A percentile compares a stretch with the other conserved stretches of the same genome.
phyloP scores from a whole-genome alignment of 495 filamentous ascomycete species.

The Entonaema liquescens region DNA sequence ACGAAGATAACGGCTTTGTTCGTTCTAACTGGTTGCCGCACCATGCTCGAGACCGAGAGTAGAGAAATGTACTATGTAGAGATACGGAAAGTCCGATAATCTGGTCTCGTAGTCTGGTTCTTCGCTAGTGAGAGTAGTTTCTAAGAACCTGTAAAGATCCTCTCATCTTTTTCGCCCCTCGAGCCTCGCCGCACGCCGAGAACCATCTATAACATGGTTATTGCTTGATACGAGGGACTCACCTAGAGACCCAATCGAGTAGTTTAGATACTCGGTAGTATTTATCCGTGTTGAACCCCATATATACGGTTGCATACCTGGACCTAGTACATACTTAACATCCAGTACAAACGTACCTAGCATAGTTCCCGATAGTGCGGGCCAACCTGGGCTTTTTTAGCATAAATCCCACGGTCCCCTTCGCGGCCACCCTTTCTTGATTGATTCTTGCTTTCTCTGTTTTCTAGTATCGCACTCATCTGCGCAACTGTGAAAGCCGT shows the following conservation, averaged over 20 bases:
- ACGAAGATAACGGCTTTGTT: conserved; percentile 29
- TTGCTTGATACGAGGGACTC: conserved; percentile 30
- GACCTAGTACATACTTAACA: background rate
- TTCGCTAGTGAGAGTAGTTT: conserved; percentile 17
- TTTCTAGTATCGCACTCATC: conserved; percentile 15
- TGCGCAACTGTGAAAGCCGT: conserved; percentile 15
- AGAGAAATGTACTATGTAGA: conserved; percentile 1
- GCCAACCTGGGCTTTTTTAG: conserved; percentile 25
- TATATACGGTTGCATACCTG: background rate
- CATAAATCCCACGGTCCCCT: conserved; percentile 38
- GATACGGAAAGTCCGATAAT: conserved; percentile 35
- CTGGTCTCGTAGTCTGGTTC: conserved; percentile 9
- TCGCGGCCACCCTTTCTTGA: conserved; percentile 18
- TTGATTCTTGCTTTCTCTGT: conserved; percentile 22
- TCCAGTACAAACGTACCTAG: background rate
- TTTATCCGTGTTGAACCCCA: conserved; percentile 25
- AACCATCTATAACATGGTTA: conserved; percentile 10
- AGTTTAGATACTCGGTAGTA: conserved; percentile 22
- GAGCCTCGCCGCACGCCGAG: conserved; percentile 21
- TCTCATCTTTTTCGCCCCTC: conserved; percentile 20
- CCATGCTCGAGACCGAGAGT: conserved; percentile 27
- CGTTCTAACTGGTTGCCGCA: conserved; percentile 25
- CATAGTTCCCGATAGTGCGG: background rate
- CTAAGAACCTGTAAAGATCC: background rate
- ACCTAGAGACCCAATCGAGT: conserved; percentile 21